Base-by-base conservation (phyloP, 129 eudicot genomes). In the Centella asiatica region DNA sequence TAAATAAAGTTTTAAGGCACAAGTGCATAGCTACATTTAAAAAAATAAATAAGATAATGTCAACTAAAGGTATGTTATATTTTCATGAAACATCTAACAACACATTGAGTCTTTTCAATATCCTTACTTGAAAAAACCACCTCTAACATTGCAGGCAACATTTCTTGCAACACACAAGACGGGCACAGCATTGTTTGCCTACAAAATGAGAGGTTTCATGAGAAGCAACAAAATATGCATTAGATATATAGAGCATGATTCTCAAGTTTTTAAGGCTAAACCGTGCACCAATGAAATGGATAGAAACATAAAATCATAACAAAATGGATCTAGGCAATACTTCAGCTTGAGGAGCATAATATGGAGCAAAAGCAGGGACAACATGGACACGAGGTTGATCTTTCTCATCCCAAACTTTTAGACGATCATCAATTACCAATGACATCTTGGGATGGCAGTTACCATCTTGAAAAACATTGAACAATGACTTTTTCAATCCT, bases 351-450 rank as follows among this genome's bases (percentile, higher is more conserved):
- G 99, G 99, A 51, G 99, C 95, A 77, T 82, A 82, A 74, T 93
- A 93, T 17, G 99, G 99, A 66, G 99, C 92, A 83, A 93, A 93
- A 67, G 99, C 96, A 44, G 99, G 96, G 68, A 93, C 99, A 65
- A 93, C 99, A 49, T 93, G 99, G 63, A 93, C 99, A 47, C 99
- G 92, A 34, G 99, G 92, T 68, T 93, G 99, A 83, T 93, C 99
- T 74, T 76, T 85, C 74, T 93, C 99, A 75, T 93, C 99, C 99
- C 99, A 93, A 58, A 93, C 99, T 76, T 85, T 93, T 51, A 88
- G 47, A 44, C 99, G 99, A 76, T 93, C 99, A 78, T 93, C 99
- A 85, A 93, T 85, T 67, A 93, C 96, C 78, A 93, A 73, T 37
- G 95, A 77, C 95, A 93, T 85, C 71, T 85, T 93, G 11, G 99